Evolutionary conservation across 2,329 filamentous ascomycete genomes (phyloP).

Genomic region (Pyrenochaeta sp.): DNA sequence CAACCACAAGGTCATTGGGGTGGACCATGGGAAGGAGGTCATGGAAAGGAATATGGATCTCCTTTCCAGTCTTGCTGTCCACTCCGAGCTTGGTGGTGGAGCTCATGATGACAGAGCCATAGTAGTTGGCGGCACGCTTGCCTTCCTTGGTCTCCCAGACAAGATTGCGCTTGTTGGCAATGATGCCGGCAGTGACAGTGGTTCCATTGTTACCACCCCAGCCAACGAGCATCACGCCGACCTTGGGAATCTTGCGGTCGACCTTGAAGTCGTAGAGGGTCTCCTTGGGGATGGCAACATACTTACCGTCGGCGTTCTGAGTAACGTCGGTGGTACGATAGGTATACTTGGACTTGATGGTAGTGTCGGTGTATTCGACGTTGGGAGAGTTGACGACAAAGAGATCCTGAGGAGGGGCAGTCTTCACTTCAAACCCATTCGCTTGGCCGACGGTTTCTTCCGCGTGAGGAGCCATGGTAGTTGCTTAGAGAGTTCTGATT

Average conservation of each 20-base stretch:
- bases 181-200: conserved; percentile 94
- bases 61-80: conserved; percentile 80
- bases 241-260: conserved; percentile 89
- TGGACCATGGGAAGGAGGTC: conserved; percentile 95
- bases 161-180: conserved; percentile 88
- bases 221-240: conserved; percentile 96
- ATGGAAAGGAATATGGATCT: conserved; percentile 96
- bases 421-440: conserved; percentile 58
- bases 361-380: conserved; percentile 84
- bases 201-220: conserved; percentile 98
- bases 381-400: conserved; percentile 94
- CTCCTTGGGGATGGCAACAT: conserved; percentile 84
- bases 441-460: conserved; percentile 66
- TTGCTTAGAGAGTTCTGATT: conserved; percentile 32
- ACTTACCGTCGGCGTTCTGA: conserved; percentile 74
- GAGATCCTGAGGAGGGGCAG: conserved; percentile 63
- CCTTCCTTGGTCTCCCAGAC: conserved; percentile 95
- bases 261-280: conserved; percentile 97
- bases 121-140: conserved; percentile 88
- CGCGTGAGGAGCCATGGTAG: conserved; percentile 92
- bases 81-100: conserved; percentile 97
- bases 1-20: conserved; percentile 92
- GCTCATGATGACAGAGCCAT: conserved; percentile 95
- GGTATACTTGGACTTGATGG: conserved; percentile 93
- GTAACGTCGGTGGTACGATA: conserved; percentile 92